A percentile compares a stretch with the other conserved stretches of the same genome.
These are phyloP conservation scores for Protomyces arabidopsidicola DNA, from an alignment of 1,139 yeast genomes.

Conservation along the genomic window DNA sequence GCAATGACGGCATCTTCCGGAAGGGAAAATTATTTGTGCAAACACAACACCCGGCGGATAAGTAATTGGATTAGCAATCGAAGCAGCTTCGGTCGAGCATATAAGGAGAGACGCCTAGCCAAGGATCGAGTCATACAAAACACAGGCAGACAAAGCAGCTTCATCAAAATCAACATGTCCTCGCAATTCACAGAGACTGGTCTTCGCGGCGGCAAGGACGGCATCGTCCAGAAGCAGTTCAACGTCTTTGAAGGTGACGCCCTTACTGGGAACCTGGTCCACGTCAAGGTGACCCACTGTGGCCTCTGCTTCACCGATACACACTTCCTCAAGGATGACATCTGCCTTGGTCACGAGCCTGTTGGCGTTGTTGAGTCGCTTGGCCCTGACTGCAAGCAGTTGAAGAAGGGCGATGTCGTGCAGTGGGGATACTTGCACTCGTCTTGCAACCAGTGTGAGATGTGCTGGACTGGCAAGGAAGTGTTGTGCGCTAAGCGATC, in stretches of 20 bases:
- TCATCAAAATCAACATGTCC: neutral
- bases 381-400: constrained; percentile 26
- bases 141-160: too few relatives aligned
- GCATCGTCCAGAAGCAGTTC: constrained; percentile 3
- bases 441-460: constrained; percentile 48
- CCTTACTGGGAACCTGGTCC: constrained; percentile 38
- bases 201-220: constrained; percentile 2
- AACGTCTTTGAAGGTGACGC: constrained; percentile 6
- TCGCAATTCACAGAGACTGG: neutral
- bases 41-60: too few relatives aligned
- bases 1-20: too few relatives aligned
- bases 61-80: too few relatives aligned
- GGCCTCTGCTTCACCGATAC: constrained; percentile 61
- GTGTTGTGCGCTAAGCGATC: constrained; percentile 34
- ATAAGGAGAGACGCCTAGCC: too few relatives aligned
- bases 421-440: constrained; percentile 56
- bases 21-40: too few relatives aligned
- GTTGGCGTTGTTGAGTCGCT: constrained; percentile 47
- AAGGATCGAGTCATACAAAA: too few relatives aligned
- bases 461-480: constrained; percentile 48
- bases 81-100: too few relatives aligned
- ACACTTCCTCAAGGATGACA: constrained; percentile 40
- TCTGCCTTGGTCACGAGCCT: constrained; percentile 51
- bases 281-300: constrained; percentile 44
- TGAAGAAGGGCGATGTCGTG: constrained; percentile 50